phyloP scores from a whole-genome alignment of 2,329 filamentous ascomycete genomes.

The Aspergillus sp. region DNA sequence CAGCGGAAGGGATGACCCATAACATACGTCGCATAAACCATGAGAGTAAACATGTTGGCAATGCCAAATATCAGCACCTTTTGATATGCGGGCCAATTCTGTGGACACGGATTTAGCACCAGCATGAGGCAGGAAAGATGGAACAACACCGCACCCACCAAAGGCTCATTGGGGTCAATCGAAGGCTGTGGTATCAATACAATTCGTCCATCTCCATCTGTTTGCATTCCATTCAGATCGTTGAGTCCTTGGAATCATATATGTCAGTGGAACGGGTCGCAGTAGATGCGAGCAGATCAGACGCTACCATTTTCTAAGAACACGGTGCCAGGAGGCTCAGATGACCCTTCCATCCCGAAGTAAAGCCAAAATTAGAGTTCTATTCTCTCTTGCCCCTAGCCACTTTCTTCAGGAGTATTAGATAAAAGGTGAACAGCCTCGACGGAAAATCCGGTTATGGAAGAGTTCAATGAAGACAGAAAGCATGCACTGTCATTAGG shows the following conservation, averaged over 20 bases:
- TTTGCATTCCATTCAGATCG: not conserved
- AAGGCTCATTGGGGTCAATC: conserved; percentile 18
- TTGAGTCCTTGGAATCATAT: not conserved
- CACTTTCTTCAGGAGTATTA: too few relatives aligned
- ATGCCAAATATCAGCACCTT: conserved; percentile 5
- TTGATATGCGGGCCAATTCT: conserved; percentile 8
- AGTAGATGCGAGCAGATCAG: not conserved
- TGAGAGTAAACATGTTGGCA: conserved; percentile 8
- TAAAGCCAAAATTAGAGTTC: too few relatives aligned
- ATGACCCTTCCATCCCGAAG: too few relatives aligned
- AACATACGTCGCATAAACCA: conserved; percentile 6
- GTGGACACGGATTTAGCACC: not conserved
- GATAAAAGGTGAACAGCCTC: too few relatives aligned
- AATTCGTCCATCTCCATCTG: conserved; percentile 2
- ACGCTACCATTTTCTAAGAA: not conserved
- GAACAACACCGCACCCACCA: conserved; percentile 1
- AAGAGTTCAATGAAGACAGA: too few relatives aligned
- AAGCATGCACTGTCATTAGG: too few relatives aligned
- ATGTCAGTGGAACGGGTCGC: not conserved
- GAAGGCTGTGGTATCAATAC: conserved; percentile 9
- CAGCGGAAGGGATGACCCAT: not conserved
- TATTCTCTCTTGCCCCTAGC: too few relatives aligned
- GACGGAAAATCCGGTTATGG: too few relatives aligned
- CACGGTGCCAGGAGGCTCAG: not conserved
- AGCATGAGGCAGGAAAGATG: not conserved